These are phyloP conservation scores for Fraxinus americana DNA, from an alignment of 257 asterid species.

Conservation along the genomic window DNA sequence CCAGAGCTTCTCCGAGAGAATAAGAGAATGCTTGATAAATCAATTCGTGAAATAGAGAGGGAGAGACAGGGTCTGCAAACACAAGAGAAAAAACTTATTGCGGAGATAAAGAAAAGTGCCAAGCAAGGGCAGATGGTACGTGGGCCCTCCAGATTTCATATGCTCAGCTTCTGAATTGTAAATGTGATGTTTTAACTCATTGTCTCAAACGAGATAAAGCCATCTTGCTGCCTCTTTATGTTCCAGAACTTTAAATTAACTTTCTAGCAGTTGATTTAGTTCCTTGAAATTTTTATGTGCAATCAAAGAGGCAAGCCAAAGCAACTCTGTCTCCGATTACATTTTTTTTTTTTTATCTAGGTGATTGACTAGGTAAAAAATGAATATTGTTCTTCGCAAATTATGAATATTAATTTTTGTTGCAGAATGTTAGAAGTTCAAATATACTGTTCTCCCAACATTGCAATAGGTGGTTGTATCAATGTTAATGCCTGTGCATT, in stretches of 20 bases:
- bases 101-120: conserved; percentile 58
- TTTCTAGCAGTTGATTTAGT: background rate
- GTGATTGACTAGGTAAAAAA: background rate
- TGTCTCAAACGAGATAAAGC: background rate
- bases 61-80: conserved; percentile 57
- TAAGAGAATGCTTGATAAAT: conserved; percentile 49
- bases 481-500: background rate
- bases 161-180: background rate
- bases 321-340: background rate
- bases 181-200: conserved; percentile 1
- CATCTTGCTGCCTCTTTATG: background rate
- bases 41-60: conserved; percentile 49
- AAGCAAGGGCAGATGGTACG: conserved; percentile 63
- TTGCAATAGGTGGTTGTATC: background rate
- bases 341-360: background rate
- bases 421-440: background rate
- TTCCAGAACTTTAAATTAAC: background rate
- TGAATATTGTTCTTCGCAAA: background rate
- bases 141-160: background rate
- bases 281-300: background rate
- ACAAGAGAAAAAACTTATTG: conserved; percentile 54
- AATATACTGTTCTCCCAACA: background rate
- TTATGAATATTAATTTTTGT: background rate
- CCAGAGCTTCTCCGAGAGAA: conserved; percentile 54
- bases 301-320: background rate